Conservation (phyloP, 2,329 filamentous ascomycete genomes). For the Calonectria pauciramosa region DNA sequence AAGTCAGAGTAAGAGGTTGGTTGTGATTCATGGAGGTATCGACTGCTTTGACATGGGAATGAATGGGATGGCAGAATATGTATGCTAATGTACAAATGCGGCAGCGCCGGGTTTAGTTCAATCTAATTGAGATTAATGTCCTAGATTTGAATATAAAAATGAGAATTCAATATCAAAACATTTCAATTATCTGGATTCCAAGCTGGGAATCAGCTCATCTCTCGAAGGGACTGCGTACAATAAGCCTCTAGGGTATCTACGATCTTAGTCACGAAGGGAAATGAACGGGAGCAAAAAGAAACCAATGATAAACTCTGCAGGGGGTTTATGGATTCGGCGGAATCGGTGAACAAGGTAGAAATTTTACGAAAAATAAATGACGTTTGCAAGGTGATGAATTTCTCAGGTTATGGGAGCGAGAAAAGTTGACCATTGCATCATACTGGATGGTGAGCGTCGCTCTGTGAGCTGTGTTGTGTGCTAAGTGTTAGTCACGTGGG, state of each 20-base stretch:
- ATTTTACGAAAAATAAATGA: too few species aligned
- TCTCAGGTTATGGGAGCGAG: conserved; percentile 47
- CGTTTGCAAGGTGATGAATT: background rate
- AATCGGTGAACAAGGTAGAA: too few species aligned
- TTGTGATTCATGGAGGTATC: background rate
- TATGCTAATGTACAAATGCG: background rate
- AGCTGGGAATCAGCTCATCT: background rate
- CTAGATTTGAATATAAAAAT: background rate
- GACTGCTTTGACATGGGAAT: too few species aligned
- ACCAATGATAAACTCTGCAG: too few species aligned
- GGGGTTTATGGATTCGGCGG: too few species aligned
- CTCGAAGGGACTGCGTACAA: background rate
- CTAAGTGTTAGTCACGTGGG: background rate
- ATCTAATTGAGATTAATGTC: background rate
- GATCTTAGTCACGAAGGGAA: too few species aligned
- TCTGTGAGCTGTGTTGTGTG: background rate
- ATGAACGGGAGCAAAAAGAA: too few species aligned
- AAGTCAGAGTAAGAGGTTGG: background rate
- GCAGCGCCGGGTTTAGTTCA: background rate
- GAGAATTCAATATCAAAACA: background rate
- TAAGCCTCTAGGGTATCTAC: background rate
- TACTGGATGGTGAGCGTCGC: conserved; percentile 38
- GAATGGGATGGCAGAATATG: background rate
- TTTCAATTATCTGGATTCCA: background rate
- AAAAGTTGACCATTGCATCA: conserved; percentile 52